Percentiles rank a stretch among this genome's conserved stretches.
Evolutionary conservation across 1,139 yeast species (phyloP).

Genomic region (Kodamaea sp.): DNA sequence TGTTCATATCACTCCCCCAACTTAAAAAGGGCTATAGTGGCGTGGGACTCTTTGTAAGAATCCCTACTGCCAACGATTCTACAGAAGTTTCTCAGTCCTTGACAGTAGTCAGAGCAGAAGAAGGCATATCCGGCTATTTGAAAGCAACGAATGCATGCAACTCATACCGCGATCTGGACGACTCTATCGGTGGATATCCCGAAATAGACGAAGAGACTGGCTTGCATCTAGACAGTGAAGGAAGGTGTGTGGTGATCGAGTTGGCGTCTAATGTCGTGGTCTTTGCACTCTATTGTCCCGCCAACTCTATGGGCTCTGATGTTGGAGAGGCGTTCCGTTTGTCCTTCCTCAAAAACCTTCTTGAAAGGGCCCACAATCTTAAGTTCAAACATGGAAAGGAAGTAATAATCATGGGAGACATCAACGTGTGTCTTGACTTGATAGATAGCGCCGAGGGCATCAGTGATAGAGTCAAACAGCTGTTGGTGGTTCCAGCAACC

Average conservation of each 20-base stretch:
- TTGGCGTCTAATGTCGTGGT: constrained; percentile 62
- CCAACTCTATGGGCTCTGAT: constrained; percentile 72
- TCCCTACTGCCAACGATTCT: constrained; percentile 44
- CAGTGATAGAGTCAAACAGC: constrained; percentile 38
- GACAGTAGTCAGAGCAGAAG: constrained; percentile 74
- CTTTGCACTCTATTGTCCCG: constrained; percentile 88
- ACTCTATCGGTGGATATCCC: constrained; percentile 77
- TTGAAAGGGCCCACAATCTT: constrained; percentile 61
- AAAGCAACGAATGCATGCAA: constrained; percentile 7
- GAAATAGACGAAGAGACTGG: constrained; percentile 39
- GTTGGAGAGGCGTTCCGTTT: constrained; percentile 68
- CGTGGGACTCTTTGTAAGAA: constrained; percentile 78
- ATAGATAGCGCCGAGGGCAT: constrained; percentile 81
- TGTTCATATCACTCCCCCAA: constrained; percentile 71
- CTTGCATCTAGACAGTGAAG: constrained; percentile 70
- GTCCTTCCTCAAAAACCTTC: constrained; percentile 56
- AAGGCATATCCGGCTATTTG: constrained; percentile 82
- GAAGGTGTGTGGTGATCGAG: constrained; percentile 77
- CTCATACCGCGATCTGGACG: constrained; percentile 24
- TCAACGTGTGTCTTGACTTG: constrained; percentile 76
- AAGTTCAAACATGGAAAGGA: constrained; percentile 51
- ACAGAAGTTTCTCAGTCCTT: constrained; percentile 34
- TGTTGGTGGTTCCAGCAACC: constrained; percentile 16
- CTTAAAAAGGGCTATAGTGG: constrained; percentile 84
- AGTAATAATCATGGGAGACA: constrained; percentile 83